A percentile compares a stretch with the other conserved stretches of the same genome.
Conservation (phyloP, 192 early-diverging fungal species). For the Allomyces macrogynus region DNA sequence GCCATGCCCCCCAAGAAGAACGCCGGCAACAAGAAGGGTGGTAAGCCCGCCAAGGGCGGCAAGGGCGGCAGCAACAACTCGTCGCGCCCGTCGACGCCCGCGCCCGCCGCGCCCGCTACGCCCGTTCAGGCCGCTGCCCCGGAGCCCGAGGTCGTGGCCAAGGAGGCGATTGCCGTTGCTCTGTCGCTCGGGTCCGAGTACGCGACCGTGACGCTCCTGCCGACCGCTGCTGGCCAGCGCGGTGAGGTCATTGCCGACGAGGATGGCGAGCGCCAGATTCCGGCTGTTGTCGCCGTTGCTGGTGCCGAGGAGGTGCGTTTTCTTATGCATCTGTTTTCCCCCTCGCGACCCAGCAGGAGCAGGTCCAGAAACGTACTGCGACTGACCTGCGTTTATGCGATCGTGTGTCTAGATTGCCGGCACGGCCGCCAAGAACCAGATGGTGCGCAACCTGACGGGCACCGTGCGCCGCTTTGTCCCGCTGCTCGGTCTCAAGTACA, state of each 20-base stretch:
- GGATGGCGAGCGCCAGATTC: conserved; percentile 91
- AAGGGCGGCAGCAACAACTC: neutral
- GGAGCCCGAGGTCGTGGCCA: neutral
- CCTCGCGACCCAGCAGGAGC: too few relatives aligned
- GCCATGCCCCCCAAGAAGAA: neutral
- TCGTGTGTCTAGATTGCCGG: conserved; percentile 10
- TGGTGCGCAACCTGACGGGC: conserved; percentile 67
- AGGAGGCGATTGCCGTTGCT: neutral
- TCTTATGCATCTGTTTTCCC: neutral
- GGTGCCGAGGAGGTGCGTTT: conserved; percentile 61
- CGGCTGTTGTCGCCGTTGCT: conserved; percentile 79
- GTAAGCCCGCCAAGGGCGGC: neutral
- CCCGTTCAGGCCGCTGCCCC: neutral
- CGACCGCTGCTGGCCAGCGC: conserved; percentile 4
- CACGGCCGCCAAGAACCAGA: conserved; percentile 65
- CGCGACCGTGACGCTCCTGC: neutral
- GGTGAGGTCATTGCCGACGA: conserved; percentile 91
- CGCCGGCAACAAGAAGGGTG: neutral
- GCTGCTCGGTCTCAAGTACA: conserved; percentile 60
- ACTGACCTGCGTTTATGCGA: conserved; percentile 16
- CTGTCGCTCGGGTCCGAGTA: neutral
- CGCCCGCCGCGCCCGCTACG: neutral
- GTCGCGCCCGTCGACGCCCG: neutral
- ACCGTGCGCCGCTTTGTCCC: conserved; percentile 78
- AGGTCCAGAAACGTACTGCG: too few relatives aligned